Evolutionary conservation across 768 basidiomycete genomes (phyloP), one percentile per base, ranked within the genome.

Genomic region (Paxillus involutus): DNA sequence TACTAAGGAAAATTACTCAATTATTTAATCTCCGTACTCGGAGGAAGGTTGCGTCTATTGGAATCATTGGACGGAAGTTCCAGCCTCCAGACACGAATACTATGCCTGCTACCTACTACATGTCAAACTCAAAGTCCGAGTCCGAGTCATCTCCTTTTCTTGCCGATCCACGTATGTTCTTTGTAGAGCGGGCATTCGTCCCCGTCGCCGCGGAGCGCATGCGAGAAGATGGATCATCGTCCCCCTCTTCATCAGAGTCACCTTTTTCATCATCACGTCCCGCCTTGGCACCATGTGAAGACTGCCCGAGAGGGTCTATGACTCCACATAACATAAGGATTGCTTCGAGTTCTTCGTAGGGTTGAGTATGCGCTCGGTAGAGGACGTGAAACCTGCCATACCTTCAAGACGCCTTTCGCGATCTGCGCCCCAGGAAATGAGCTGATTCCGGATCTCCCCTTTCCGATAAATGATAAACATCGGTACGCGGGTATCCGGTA

Each of bases 391-490:
- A 24, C n/a, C 19, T 3, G 36, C 33, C 75, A 37, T 61, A 94
- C 96, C 95, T 77, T 91, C 85, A 9, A 88, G 73, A 14, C 76
- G 78, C 44, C 91, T 82, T 57, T 94, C 88, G 59, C 79, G 75
- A 54, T 93, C 91, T 6, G 85, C 86, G 13, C 89, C 89, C 87
- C 92, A 91, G 2, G 91, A 82, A 5, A 91, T 77, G 12, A 97
- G 76, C 69, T 98, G 94, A 57, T 89, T 88, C 44, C 81, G 76
- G 33, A 98, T 88, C 42, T 94, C 89, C n/a, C 97, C 97, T 60
- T 88, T 88, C 44, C 89, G 85, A 72, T 99, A 98, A 30, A 96
- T 75, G 59, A 99, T 85, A 53, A 98, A 75, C 79, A 96, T 98
- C 1, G 97, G 97, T 39, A 94, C 73, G 48, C 94, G 85, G 36